A percentile compares a stretch with the other conserved stretches of the same genome.
Conservation (phyloP, 306 rosid genomes). For the Prunus mongolica region DNA sequence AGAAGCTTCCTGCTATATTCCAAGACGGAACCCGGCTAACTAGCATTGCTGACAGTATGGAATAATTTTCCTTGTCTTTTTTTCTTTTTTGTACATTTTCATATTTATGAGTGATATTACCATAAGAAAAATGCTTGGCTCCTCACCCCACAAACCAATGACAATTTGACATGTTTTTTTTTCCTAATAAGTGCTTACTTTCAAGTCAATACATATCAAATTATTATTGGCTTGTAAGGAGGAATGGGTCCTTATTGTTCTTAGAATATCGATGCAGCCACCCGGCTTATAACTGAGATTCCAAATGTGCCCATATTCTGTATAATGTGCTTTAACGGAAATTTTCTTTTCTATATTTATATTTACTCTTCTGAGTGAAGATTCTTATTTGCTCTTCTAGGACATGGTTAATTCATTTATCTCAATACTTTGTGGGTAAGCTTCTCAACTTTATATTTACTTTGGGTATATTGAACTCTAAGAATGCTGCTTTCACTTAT, state of each 20-base stretch:
- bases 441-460: not conserved
- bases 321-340: not conserved
- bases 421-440: not conserved
- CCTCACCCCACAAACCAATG: not conserved
- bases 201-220: not conserved
- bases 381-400: not conserved
- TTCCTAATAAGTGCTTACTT: not conserved
- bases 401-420: not conserved
- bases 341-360: too few relatives aligned
- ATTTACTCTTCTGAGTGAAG: not conserved
- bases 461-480: conserved; percentile 5
- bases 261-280: not conserved
- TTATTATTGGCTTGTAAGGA: not conserved
- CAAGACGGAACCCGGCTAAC: conserved; percentile 75
- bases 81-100: not conserved
- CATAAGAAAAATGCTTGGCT: not conserved
- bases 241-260: too few relatives aligned
- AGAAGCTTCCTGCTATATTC: conserved; percentile 69
- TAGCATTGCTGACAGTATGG: conserved; percentile 81
- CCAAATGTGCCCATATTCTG: not conserved
- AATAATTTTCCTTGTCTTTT: conserved; percentile 11
- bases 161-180: not conserved
- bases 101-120: not conserved
- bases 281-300: not conserved
- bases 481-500: conserved; percentile 12